Evolutionary conservation across 1,139 yeast species (phyloP).

Genomic region (Blastobotrys indianensis): DNA sequence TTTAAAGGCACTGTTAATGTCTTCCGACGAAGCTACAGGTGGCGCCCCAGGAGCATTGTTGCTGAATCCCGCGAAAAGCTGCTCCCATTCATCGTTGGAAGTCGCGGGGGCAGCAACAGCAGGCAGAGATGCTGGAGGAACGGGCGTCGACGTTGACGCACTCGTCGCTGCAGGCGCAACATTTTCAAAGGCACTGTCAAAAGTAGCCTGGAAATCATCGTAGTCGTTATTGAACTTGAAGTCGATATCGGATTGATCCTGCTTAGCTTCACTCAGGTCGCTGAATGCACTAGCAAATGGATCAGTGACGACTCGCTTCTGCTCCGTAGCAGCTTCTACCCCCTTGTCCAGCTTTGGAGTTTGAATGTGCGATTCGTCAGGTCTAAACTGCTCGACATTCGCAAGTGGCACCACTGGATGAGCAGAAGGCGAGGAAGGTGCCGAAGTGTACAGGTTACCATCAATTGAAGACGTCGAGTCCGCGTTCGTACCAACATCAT

Average conservation of each 20-base stretch:
- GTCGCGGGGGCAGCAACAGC: conserved; percentile 11
- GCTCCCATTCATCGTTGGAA: conserved; percentile 79
- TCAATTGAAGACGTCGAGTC: conserved; percentile 9
- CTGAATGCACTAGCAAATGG: conserved; percentile 26
- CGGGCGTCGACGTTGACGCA: background rate
- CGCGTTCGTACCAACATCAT: conserved; percentile 18
- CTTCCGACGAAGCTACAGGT: conserved; percentile 17
- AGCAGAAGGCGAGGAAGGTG: conserved; percentile 27
- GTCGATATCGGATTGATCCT: conserved; percentile 17
- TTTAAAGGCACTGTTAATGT: conserved; percentile 24
- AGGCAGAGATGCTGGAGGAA: background rate
- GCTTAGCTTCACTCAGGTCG: conserved; percentile 26
- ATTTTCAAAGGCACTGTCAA: conserved; percentile 21
- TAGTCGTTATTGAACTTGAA: conserved; percentile 22
- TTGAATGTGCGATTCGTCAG: conserved; percentile 5
- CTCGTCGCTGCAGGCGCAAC: conserved; percentile 3
- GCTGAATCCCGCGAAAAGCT: conserved; percentile 85
- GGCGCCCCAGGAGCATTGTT: conserved; percentile 37
- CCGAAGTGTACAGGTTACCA: conserved; percentile 18
- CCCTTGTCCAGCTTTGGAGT: background rate
- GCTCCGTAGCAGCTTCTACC: background rate
- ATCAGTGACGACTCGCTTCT: conserved; percentile 15
- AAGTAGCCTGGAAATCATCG: conserved; percentile 41
- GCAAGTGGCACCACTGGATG: no score
- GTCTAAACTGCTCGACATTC: no score